These are phyloP conservation scores for Candolleomyces efflorescens DNA, from an alignment of 768 basidiomycete genomes.

Conservation along the genomic window DNA sequence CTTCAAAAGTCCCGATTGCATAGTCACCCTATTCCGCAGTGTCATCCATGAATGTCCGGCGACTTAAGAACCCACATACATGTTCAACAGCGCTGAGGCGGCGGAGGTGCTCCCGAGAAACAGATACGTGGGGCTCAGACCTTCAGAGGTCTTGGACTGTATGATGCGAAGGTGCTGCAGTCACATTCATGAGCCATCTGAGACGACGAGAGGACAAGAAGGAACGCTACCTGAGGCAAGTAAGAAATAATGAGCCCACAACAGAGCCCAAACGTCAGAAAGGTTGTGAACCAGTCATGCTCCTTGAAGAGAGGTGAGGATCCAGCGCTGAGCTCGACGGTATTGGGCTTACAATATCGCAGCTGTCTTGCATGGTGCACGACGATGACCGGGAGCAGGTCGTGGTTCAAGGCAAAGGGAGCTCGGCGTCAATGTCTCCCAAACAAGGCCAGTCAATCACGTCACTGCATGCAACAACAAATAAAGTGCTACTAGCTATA, in stretches of 20 bases:
- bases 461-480: not conserved
- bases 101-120: constrained; percentile 84
- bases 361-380: not conserved
- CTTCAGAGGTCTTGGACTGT: constrained; percentile 70
- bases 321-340: not conserved
- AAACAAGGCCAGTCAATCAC: not conserved
- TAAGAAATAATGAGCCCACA: constrained; percentile 79
- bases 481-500: too few species aligned
- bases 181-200: not conserved
- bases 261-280: constrained; percentile 61
- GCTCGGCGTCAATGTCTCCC: not conserved
- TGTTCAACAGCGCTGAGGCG: constrained; percentile 80
- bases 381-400: not conserved
- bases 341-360: not conserved
- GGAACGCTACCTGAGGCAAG: constrained; percentile 62
- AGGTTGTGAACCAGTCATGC: constrained; percentile 68
- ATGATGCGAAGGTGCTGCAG: constrained; percentile 81
- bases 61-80: constrained; percentile 40
- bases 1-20: constrained; percentile 78
- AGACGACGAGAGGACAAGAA: not conserved
- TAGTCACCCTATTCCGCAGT: constrained; percentile 52
- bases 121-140: constrained; percentile 89
- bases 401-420: not conserved
- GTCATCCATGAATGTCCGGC: constrained; percentile 1
- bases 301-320: constrained; percentile 35